Evolutionary conservation across 495 filamentous ascomycete species (phyloP), one percentile per base, ranked within the genome.

Genomic region (Penicillium arizonense): DNA sequence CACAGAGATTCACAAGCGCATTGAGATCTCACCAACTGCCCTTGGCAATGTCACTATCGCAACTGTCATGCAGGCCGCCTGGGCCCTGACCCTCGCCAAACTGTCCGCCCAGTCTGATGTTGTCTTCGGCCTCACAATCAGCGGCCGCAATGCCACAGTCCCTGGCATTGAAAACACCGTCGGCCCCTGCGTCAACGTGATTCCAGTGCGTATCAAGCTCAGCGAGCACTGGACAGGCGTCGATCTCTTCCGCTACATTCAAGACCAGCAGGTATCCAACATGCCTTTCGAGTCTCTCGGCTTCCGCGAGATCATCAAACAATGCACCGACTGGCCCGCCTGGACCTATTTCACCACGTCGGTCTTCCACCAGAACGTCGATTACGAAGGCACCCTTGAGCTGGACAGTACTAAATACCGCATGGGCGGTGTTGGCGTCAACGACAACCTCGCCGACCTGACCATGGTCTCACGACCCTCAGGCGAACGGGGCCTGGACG

Each of bases 271-370:
- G 36, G 72, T 86, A 7, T 72, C 74, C n/a, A 78, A 74, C 49
- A 82, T 82, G 72, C 75, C 77, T 0, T 80, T 73, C 47, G 82
- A 86, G 59, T 68, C 77, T n/a, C 67, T 85, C 0, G 82, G 82
- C 6, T 80, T 81, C 70, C 61, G 76, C 3, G 79, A 85, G 37
- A 87, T 86, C 42, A 74, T 85, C 51, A 63, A 76, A 23, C 61
- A 78, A 32, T 86, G 82, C 59, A 85, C 79, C 7, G 70, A 79
- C 44, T 85, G 82, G 84, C 78, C 82, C 5, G 64, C 71, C 6
- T 77, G 71, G 61, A 74, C 74, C 3, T 71, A 71, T 56, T 81
- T 78, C 59, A 72, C 70, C 7, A 77, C 72, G 10, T 64, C 71
- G 0, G 73, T 81, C 23, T 73, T 80, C 54, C 76, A 81, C 46